Base-by-base conservation (phyloP, 768 basidiomycete species). In the Pisolithus marmoratus region DNA sequence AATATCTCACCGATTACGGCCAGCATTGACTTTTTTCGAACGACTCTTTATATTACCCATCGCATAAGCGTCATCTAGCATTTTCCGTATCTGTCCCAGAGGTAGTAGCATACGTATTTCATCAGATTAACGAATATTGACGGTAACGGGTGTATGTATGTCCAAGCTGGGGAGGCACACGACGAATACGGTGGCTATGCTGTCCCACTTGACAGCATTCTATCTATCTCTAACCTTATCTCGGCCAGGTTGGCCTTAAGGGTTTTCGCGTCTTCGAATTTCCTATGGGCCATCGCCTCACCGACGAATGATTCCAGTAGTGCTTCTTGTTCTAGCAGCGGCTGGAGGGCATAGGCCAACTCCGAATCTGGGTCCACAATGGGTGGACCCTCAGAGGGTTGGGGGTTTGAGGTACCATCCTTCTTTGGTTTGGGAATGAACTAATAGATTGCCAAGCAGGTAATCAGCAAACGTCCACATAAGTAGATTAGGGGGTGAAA, bases 211-310 rank as follows among this genome's bases (percentile, higher is more conserved):
- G 62, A 69, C 40, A 85, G 44, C 54, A 94, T 74, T 62, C 77
- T 81, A 56, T 84, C 83, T 47, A 97, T 94, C 73, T 95, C 94
- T 12, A 63, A 74, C 57, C 86, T 76, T 51, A 99, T 90, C 72
- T 98, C 95, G 43, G 72, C 75, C 47, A 97, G 67, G 65, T 87
- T 94, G 29, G 71, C 65, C 63, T 89, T 85, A 55, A 99, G 72
- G 4, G 87, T 87, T 67, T 87, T 87, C 14, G 87, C 88, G 63
- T 99, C 96, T 68, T 98, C 95, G 57, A 98, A 97, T 70, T 98
- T 98, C 40, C 95, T 77, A 58, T 87, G 86, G 2, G 83, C 79
- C 67, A 85, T 87, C 6, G 95, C 95, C 65, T 97, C 93, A 58
- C 88, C 85, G 8, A 98, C 82, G 61, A 94, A 97, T 2, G 83